phyloP scores from a whole-genome alignment of 2,329 filamentous ascomycete species.

The Epichloe hybrida region DNA sequence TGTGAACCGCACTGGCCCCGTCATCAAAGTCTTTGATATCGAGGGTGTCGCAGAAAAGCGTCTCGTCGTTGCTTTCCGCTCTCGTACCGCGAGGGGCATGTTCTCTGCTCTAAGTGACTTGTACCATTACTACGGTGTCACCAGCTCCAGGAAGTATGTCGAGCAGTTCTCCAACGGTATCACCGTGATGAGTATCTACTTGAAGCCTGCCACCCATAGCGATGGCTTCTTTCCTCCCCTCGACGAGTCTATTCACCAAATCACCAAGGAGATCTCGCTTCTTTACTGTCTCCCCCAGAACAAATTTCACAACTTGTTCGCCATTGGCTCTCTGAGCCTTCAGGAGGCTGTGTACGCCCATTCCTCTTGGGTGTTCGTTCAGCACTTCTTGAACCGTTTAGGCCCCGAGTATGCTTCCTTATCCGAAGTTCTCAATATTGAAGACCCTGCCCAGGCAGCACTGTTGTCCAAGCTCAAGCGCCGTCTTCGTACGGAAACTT shows the following conservation, averaged over 20 bases:
- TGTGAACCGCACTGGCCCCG: constrained; percentile 74
- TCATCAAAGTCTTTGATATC: constrained; percentile 96
- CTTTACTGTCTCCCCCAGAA: constrained; percentile 97
- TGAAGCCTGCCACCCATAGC: constrained; percentile 54
- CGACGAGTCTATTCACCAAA: constrained; percentile 92
- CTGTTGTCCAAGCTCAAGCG: constrained; percentile 91
- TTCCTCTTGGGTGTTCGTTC: constrained; percentile 93
- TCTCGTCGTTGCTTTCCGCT: constrained; percentile 86
- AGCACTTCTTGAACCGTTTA: constrained; percentile 93
- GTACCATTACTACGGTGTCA: constrained; percentile 97
- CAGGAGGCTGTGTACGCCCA: constrained; percentile 97
- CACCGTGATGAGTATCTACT: constrained; percentile 90
- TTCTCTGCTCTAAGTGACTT: constrained; percentile 93
- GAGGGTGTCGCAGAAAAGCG: constrained; percentile 85
- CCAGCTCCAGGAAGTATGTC: constrained; percentile 91
- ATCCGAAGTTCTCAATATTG: constrained; percentile 62
- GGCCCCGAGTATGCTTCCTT: constrained; percentile 86
- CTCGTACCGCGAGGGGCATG: constrained; percentile 78
- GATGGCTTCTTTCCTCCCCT: constrained; percentile 58
- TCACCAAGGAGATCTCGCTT: constrained; percentile 95
- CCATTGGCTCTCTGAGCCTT: constrained; percentile 70
- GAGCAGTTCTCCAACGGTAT: constrained; percentile 99
- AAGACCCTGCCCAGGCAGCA: constrained; percentile 74
- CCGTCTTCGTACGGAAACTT: constrained; percentile 86
- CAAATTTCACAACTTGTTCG: constrained; percentile 85